A percentile compares a stretch with the other conserved stretches of the same genome.
phyloP scores from a whole-genome alignment of 2,329 filamentous ascomycete species.

The Bipolaris oryzae region DNA sequence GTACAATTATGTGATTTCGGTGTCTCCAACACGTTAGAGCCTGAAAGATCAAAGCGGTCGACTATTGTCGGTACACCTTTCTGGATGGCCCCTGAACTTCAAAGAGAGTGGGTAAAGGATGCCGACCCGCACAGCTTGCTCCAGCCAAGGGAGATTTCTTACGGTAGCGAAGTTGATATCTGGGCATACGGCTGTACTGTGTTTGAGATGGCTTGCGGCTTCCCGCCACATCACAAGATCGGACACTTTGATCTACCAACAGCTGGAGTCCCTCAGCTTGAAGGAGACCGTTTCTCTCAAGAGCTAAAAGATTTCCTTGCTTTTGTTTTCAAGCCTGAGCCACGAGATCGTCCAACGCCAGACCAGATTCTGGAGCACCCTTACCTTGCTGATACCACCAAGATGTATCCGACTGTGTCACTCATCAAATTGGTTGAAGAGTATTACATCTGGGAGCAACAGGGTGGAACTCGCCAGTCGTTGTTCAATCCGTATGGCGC shows the following conservation, averaged over 20 bases:
- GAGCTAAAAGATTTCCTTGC: slow-evolving; percentile 72
- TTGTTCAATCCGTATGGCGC: slow-evolving; percentile 66
- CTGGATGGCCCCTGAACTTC: slow-evolving; percentile 84
- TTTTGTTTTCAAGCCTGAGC: slow-evolving; percentile 73
- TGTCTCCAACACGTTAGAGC: slow-evolving; percentile 78
- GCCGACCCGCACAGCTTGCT: slow-evolving; percentile 61
- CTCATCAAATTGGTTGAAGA: slow-evolving; percentile 71
- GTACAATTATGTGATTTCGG: slow-evolving; percentile 87
- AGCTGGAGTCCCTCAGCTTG: slow-evolving; percentile 66
- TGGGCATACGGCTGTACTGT: slow-evolving; percentile 86
- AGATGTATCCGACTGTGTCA: slow-evolving; percentile 67
- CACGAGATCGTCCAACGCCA: slow-evolving; percentile 70
- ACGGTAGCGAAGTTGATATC: slow-evolving; percentile 67
- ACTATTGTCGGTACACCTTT: slow-evolving; percentile 83
- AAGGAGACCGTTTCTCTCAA: slow-evolving; percentile 73
- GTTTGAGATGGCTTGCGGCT: slow-evolving; percentile 79
- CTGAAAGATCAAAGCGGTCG: slow-evolving; percentile 74
- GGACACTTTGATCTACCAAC: slow-evolving; percentile 48
- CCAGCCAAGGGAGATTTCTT: slow-evolving; percentile 58
- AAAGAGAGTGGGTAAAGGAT: slow-evolving; percentile 57
- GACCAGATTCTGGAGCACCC: slow-evolving; percentile 72
- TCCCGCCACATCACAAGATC: slow-evolving; percentile 68
- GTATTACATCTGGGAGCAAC: slow-evolving; percentile 76
- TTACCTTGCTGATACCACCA: slow-evolving; percentile 68
- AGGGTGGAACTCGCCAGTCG: slow-evolving; percentile 72